Base-by-base conservation (phyloP, 78 protist species). In the Goniomonas avonlea region DNA sequence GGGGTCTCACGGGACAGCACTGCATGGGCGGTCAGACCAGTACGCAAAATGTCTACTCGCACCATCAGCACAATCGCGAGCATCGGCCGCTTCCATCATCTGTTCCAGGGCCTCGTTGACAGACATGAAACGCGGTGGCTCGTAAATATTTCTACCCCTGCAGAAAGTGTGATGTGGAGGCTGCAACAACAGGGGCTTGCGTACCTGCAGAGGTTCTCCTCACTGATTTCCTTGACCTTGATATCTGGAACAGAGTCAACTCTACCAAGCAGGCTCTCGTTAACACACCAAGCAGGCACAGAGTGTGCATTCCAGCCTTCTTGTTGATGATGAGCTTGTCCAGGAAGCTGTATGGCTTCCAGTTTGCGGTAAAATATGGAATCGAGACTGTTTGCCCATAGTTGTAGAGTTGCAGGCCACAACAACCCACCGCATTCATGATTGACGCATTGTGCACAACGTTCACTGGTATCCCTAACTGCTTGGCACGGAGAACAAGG, bases 91-190 rank as follows among this genome's bases (percentile, higher is more conserved):
- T 40, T 85, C 92, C 34, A 95, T 66, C 23, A 95, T n/a, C 70
- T 96, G 98, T 47, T 29, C 40, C 47, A 39, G 8, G 5, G 78
- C 89, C 68, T 85, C 92, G 73, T 76, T 83, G 39, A 94, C 88
- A 3, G 98, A 88, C 99, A 97, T 97, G 88, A 78, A 97, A 35
- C 99, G 87, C 5, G 99, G 99, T 17, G 98, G 98, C 78, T 95
- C 95, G 70, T 90, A 96, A 23, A 87, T 68, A n/a, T 76, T 71
- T 25, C 78, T n/a, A n/a, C 98, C 95, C 55, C 25, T 1, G 7
- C 43, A 20, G 5, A 2, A 17, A 43, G 34, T 15, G 7, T 27
- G 23, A 55, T 13, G 5, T 48, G 15, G 17, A 31, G 50, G 8
- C 13, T 13, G 8, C 25, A 45, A 13, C 11, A 21, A 38, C 70